phyloP scores from a whole-genome alignment of 2,329 filamentous ascomycete genomes.

The Chalaropsis ovoidea region DNA sequence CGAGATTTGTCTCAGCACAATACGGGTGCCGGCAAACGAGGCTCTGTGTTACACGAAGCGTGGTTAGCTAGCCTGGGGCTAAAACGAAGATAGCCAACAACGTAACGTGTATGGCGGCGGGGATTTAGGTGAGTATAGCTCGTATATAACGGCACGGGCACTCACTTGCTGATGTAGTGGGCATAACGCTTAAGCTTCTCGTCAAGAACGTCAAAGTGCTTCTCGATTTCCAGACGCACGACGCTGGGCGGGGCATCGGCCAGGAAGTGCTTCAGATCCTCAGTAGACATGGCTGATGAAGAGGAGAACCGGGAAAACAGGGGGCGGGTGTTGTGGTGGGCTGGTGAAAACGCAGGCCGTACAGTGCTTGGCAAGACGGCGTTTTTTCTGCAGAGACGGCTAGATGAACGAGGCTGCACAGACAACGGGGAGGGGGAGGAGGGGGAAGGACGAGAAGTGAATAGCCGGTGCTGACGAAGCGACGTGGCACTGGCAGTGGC shows the following conservation, averaged over 20 bases:
- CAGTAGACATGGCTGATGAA: constrained; percentile 42
- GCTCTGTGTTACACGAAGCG: constrained; percentile 43
- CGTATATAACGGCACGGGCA: constrained; percentile 15
- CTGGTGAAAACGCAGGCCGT: not conserved
- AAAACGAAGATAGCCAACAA: not conserved
- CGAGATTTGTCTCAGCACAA: constrained; percentile 71
- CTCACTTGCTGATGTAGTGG: constrained; percentile 73
- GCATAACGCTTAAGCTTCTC: constrained; percentile 80
- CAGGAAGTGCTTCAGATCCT: constrained; percentile 64
- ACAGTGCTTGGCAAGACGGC: not conserved
- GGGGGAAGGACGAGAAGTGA: constrained; percentile 12
- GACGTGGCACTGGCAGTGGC: constrained; percentile 1
- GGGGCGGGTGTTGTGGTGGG: constrained; percentile 1
- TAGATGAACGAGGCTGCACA: not conserved
- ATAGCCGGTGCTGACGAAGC: constrained; percentile 12
- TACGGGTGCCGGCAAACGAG: constrained; percentile 64
- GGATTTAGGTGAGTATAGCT: not conserved
- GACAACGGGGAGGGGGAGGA: not conserved
- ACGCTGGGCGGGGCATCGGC: constrained; percentile 84
- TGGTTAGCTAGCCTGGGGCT: constrained; percentile 14
- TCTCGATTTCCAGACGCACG: constrained; percentile 79
- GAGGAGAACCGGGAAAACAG: constrained; percentile 23
- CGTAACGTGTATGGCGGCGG: not conserved
- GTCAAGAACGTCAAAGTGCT: constrained; percentile 72
- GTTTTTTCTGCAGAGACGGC: not conserved